A percentile compares a stretch with the other conserved stretches of the same genome.
Evolutionary conservation across 106 monocot genomes (phyloP).

Genomic region (Dactylorhiza incarnata): DNA sequence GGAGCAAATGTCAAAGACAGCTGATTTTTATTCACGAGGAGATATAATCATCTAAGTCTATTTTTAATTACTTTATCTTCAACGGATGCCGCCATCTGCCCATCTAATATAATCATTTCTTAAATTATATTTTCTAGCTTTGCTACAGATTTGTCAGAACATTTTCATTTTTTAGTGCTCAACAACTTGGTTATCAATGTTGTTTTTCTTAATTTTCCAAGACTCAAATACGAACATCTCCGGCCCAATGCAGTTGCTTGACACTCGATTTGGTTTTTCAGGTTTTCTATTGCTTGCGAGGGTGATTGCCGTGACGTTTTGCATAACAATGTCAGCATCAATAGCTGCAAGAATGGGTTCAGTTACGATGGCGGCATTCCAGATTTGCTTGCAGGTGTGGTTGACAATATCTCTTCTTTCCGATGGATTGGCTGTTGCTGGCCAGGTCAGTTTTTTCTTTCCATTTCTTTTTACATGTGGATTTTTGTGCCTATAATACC

Average conservation of each 20-base stretch:
- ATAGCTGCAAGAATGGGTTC: conserved; percentile 65
- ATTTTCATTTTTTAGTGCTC: too few relatives aligned
- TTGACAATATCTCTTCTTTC: conserved; percentile 64
- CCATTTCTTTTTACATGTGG: background rate
- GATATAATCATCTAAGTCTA: too few relatives aligned
- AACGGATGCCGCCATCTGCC: too few relatives aligned
- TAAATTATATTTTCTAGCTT: too few relatives aligned
- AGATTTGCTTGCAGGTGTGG: conserved; percentile 80
- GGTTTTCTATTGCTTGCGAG: conserved; percentile 54
- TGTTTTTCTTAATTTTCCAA: too few relatives aligned
- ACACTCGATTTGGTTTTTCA: conserved; percentile 23
- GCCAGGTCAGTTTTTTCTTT: conserved; percentile 35
- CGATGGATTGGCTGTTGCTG: conserved; percentile 73
- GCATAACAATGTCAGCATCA: conserved; percentile 67
- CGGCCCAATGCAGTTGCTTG: background rate
- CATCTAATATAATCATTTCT: too few relatives aligned
- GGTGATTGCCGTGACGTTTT: conserved; percentile 71
- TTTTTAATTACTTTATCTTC: too few relatives aligned
- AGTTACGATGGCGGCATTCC: conserved; percentile 68
- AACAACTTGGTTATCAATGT: too few relatives aligned
- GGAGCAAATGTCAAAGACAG: too few relatives aligned
- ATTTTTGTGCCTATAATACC: background rate
- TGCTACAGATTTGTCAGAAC: too few relatives aligned
- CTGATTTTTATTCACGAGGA: too few relatives aligned
- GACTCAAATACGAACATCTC: too few relatives aligned